Evolutionary conservation across 179 eudicot genomes (phyloP).

Genomic region (Corrigiola litoralis): DNA sequence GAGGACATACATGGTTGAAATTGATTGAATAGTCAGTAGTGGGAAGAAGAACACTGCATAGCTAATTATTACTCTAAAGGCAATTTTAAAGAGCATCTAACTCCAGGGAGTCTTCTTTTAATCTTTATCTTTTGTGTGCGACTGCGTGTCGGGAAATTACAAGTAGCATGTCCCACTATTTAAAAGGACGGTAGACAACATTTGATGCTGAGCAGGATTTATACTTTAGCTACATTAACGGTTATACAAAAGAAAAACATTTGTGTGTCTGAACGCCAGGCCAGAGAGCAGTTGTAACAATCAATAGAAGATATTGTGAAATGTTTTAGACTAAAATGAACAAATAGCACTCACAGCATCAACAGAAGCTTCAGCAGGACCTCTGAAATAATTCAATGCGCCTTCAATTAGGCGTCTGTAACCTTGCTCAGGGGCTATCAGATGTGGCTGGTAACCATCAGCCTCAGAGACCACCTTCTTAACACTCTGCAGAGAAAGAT

Average conservation of each 20-base stretch:
- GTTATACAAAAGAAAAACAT: too few relatives aligned
- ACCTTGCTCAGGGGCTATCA: constrained; percentile 97
- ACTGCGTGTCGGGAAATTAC: too few relatives aligned
- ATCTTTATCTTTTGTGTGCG: too few relatives aligned
- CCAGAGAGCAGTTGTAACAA: neutral
- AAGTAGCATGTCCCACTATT: too few relatives aligned
- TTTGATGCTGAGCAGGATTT: too few relatives aligned
- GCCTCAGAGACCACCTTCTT: constrained; percentile 71
- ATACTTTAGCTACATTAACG: too few relatives aligned
- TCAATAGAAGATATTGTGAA: neutral
- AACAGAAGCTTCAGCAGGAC: constrained; percentile 91
- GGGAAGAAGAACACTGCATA: neutral
- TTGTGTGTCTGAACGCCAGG: neutral
- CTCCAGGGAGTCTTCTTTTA: neutral
- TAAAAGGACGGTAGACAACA: too few relatives aligned
- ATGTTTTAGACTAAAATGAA: neutral
- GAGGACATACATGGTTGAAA: constrained; percentile 9
- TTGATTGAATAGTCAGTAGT: neutral
- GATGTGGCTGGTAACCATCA: constrained; percentile 95
- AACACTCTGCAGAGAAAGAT: constrained; percentile 77
- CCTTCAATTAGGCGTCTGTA: constrained; percentile 91
- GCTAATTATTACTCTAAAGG: neutral
- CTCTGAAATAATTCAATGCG: constrained; percentile 59
- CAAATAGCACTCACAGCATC: constrained; percentile 68
- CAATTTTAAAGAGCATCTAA: neutral